Percentiles rank a stretch among this genome's conserved stretches.
Evolutionary conservation across 2,329 filamentous ascomycete genomes (phyloP).

Genomic region (Lachnellula subtilissima): DNA sequence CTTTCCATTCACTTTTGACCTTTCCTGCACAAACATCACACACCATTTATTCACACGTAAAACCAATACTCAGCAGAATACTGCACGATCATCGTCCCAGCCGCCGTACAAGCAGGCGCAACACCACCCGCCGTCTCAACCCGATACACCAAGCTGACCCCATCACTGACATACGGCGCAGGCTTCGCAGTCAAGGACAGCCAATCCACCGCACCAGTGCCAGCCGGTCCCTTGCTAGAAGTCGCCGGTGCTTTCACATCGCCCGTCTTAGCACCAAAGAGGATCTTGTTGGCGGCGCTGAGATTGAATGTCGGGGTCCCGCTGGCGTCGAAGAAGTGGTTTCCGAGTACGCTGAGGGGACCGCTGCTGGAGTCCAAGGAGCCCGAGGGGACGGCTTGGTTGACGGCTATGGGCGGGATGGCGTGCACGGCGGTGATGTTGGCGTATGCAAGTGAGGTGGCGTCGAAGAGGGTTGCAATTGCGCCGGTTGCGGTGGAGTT

Average conservation of each 20-base stretch:
- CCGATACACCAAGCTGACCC: conserved; percentile 24
- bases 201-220: conserved; percentile 30
- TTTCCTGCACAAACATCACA: too few relatives aligned
- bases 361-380: background rate
- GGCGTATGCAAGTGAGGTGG: conserved; percentile 21
- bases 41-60: conserved; percentile 12
- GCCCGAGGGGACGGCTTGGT: conserved; percentile 9
- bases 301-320: conserved; percentile 29
- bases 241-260: conserved; percentile 21
- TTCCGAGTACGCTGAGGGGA: conserved; percentile 14
- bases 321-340: conserved; percentile 29
- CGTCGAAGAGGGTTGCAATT: conserved; percentile 30
- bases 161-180: conserved; percentile 14
- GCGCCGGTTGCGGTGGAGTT: conserved; percentile 24
- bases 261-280: conserved; percentile 21
- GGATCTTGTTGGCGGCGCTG: conserved; percentile 13
- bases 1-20: too few relatives aligned
- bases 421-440: conserved; percentile 10
- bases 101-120: conserved; percentile 13
- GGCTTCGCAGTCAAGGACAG: conserved; percentile 24
- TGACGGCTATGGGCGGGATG: conserved; percentile 21
- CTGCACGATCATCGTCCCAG: conserved; percentile 15
- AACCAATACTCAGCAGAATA: conserved; percentile 31
- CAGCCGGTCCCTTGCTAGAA: conserved; percentile 20
- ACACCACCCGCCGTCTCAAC: conserved; percentile 29